Evolutionary conservation across 176 grass and related monocot genomes (phyloP).

Genomic region (Cenchrus americanus): DNA sequence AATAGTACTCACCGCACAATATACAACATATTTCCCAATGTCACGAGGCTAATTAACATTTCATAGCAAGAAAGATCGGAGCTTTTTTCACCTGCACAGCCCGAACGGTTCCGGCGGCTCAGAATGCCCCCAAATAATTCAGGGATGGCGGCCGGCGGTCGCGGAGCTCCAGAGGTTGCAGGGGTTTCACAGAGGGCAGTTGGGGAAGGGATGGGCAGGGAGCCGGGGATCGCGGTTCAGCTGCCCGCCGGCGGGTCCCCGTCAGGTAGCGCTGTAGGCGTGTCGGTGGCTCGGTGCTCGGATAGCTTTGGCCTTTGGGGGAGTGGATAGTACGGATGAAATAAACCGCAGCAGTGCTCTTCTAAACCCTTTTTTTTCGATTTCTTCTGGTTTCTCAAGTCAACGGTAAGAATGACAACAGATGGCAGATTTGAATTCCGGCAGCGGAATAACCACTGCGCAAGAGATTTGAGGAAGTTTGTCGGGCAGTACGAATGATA

Average conservation of each 20-base stretch:
- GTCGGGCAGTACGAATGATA: no score
- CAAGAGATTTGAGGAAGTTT: no score
- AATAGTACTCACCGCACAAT: not conserved
- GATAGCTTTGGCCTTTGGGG: no score
- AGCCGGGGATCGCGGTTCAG: not conserved
- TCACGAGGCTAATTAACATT: not conserved
- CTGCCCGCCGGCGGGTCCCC: not conserved
- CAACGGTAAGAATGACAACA: not conserved
- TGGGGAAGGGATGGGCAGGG: not conserved
- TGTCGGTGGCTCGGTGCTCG: no score
- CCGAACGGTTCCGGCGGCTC: not conserved
- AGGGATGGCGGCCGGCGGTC: not conserved
- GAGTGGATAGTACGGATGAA: no score
- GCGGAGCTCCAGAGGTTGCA: not conserved
- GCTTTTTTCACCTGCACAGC: conserved; percentile 15
- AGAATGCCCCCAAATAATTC: conserved; percentile 1
- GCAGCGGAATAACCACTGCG: no score
- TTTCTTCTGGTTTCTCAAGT: not conserved
- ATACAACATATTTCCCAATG: not conserved
- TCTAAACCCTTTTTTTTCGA: not conserved
- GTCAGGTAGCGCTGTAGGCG: not conserved
- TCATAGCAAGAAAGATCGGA: not conserved
- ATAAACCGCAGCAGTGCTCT: no score
- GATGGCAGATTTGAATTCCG: no score
- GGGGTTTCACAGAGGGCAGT: not conserved